These are phyloP conservation scores for Rhododendron vialii DNA, from an alignment of 148 eudicot species.

Conservation along the genomic window DNA sequence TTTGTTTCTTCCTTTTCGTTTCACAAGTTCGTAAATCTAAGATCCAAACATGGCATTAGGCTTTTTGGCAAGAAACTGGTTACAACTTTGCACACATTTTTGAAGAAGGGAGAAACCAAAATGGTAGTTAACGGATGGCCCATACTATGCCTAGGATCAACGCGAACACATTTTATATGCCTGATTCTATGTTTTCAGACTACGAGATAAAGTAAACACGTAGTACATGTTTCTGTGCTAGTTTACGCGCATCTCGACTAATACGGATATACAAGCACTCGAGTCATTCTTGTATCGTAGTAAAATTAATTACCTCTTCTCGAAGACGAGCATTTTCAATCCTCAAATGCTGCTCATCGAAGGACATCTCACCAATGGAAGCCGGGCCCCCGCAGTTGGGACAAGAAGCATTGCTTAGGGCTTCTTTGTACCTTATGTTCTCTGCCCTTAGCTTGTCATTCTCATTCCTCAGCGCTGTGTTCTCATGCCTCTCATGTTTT, in stretches of 20 bases:
- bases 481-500: conserved; percentile 77
- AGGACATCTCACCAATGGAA: conserved; percentile 86
- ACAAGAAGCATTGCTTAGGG: conserved; percentile 66
- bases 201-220: background rate
- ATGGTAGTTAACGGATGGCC: background rate
- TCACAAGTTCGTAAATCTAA: background rate
- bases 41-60: background rate
- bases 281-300: background rate
- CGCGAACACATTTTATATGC: no score
- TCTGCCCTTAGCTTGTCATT: conserved; percentile 86
- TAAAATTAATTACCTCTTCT: conserved; percentile 50
- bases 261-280: no score
- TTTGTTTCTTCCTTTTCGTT: no score
- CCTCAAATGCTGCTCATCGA: conserved; percentile 80
- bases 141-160: background rate
- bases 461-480: conserved; percentile 62
- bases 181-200: background rate
- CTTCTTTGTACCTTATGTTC: conserved; percentile 70
- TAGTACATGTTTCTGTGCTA: no score
- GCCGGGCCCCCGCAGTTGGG: conserved; percentile 87
- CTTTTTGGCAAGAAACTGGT: background rate
- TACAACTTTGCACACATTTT: no score
- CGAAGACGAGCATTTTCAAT: conserved; percentile 78
- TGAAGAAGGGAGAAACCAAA: background rate
- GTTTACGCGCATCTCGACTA: no score